Percentiles rank a stretch among this genome's conserved stretches.
Conservation (phyloP, 2,329 filamentous ascomycete species). For the Monosporascus sp. region DNA sequence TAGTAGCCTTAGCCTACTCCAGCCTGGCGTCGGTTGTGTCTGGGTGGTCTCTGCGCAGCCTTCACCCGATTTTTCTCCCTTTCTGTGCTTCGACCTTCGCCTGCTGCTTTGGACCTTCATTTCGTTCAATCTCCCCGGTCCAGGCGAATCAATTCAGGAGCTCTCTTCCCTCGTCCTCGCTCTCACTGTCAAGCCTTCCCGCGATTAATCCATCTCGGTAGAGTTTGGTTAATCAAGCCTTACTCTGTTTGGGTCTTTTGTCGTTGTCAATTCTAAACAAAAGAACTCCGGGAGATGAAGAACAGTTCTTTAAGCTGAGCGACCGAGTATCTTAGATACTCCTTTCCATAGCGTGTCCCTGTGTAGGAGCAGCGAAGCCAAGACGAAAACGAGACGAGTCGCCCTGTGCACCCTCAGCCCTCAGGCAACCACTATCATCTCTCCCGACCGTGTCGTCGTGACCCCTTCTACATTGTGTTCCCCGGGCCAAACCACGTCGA, state of each 20-base stretch:
- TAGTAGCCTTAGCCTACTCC: too few species aligned
- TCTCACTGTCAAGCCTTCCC: too few species aligned
- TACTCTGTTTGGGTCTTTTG: background rate
- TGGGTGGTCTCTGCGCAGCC: background rate
- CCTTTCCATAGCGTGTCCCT: constrained; percentile 6
- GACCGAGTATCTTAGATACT: constrained; percentile 26
- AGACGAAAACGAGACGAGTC: background rate
- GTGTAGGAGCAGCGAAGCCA: constrained; percentile 6
- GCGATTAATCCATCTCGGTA: background rate
- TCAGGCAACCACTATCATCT: background rate
- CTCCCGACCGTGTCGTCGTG: background rate
- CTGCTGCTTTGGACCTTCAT: background rate
- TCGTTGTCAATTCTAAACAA: background rate
- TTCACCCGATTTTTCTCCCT: background rate
- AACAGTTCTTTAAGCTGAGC: constrained; percentile 4
- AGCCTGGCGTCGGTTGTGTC: background rate
- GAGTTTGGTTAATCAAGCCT: background rate
- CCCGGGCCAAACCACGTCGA: background rate
- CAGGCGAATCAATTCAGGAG: background rate
- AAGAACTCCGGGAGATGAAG: constrained; percentile 3
- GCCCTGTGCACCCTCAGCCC: background rate
- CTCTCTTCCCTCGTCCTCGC: background rate
- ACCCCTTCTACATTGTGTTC: background rate
- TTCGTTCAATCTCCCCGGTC: background rate
- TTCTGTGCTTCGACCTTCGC: background rate